A percentile compares a stretch with the other conserved stretches of the same genome.
Conservation (phyloP, 805 yeast genomes). For the Starmera amethionina region DNA sequence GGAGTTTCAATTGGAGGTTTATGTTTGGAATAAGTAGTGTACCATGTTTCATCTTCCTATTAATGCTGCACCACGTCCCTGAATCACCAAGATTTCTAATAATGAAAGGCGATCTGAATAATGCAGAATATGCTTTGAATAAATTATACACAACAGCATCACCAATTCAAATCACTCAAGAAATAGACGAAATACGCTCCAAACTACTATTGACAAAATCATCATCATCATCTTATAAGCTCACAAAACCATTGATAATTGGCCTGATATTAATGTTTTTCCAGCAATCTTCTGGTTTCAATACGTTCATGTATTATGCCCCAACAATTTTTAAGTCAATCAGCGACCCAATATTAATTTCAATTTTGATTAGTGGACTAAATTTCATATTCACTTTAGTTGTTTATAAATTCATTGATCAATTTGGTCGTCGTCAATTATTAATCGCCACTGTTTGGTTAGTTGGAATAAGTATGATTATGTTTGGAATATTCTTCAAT, state of each 20-base stretch:
- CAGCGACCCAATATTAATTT: constrained; percentile 48
- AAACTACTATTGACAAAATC: too few relatives aligned
- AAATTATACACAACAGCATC: constrained; percentile 34
- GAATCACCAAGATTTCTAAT: constrained; percentile 40
- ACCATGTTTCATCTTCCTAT: constrained; percentile 31
- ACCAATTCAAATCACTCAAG: constrained; percentile 32
- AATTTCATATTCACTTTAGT: constrained; percentile 47
- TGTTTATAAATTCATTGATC: constrained; percentile 40
- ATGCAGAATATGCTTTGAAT: constrained; percentile 33
- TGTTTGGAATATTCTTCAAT: constrained; percentile 17
- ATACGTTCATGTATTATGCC: constrained; percentile 55
- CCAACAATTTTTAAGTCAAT: constrained; percentile 45
- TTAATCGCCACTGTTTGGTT: constrained; percentile 32
- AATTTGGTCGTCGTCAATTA: constrained; percentile 36
- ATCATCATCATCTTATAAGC: constrained; percentile 6
- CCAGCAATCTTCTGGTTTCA: constrained; percentile 55
- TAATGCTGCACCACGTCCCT: constrained; percentile 33
- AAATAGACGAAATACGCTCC: constrained; percentile 7
- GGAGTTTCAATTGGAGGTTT: constrained; percentile 27
- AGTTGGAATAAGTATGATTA: constrained; percentile 26
- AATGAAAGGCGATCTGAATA: constrained; percentile 19
- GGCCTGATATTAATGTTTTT: constrained; percentile 43
- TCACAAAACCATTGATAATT: constrained; percentile 31
- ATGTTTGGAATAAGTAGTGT: constrained; percentile 28
- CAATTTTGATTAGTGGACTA: constrained; percentile 43